phyloP scores from a whole-genome alignment of 2,329 filamentous ascomycete genomes.

The Colletotrichum falcatum region DNA sequence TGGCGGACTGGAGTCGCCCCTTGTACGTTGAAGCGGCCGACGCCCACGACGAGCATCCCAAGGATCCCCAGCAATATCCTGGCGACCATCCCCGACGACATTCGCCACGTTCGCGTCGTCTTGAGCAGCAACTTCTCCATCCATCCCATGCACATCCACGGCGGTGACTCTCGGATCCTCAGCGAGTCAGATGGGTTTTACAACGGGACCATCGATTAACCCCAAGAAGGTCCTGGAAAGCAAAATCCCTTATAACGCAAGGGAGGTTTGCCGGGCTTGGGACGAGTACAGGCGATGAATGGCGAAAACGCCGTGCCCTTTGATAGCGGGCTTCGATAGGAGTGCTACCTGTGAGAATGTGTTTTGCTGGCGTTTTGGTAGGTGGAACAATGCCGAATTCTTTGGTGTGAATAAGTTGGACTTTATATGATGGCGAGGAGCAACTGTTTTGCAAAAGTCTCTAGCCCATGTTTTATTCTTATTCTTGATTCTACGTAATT shows the following conservation, averaged over 20 bases:
- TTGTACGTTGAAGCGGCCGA: slow-evolving; percentile 26
- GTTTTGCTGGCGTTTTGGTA: neutral
- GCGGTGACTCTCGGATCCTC: slow-evolving; percentile 67
- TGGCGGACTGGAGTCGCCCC: slow-evolving; percentile 34
- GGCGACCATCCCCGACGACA: slow-evolving; percentile 22
- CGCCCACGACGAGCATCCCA: slow-evolving; percentile 18
- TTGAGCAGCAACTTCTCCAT: slow-evolving; percentile 69
- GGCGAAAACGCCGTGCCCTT: slow-evolving; percentile 28
- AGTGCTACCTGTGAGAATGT: neutral
- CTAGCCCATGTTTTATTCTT: neutral
- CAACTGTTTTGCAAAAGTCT: neutral
- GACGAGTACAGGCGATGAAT: slow-evolving; percentile 6
- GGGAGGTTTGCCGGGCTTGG: slow-evolving; percentile 31
- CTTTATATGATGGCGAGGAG: slow-evolving; percentile 1
- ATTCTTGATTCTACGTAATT: neutral
- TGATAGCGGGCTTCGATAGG: slow-evolving; percentile 30
- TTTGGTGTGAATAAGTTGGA: neutral
- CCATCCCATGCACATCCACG: slow-evolving; percentile 75
- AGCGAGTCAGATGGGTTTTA: slow-evolving; percentile 50
- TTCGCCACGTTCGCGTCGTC: slow-evolving; percentile 63
- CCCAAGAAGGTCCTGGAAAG: slow-evolving; percentile 13
- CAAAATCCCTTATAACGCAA: slow-evolving; percentile 11
- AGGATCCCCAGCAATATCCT: slow-evolving; percentile 33
- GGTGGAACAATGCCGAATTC: too few species aligned
- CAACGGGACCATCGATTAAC: slow-evolving; percentile 26